A percentile compares a stretch with the other conserved stretches of the same genome.
Evolutionary conservation across 805 yeast species (phyloP).

Genomic region (Wickerhamomyces chaumierensis): DNA sequence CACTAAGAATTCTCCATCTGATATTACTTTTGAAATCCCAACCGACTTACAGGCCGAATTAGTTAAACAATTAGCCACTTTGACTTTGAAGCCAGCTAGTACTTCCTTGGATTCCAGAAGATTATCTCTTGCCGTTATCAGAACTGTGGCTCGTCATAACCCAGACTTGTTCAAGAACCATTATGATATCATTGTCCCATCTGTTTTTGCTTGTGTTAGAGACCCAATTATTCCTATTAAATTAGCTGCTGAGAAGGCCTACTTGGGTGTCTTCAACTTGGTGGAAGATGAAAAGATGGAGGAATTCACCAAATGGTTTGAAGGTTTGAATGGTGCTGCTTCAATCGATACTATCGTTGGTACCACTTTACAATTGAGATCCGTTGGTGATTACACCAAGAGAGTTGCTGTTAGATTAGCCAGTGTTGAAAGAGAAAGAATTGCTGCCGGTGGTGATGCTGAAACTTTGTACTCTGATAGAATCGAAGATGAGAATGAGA

Average conservation of each 20-base stretch:
- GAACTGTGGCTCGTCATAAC: slow-evolving; percentile 64
- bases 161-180: slow-evolving; percentile 41
- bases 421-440: slow-evolving; percentile 74
- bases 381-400: slow-evolving; percentile 78
- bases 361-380: slow-evolving; percentile 52
- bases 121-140: slow-evolving; percentile 58
- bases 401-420: slow-evolving; percentile 88
- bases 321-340: slow-evolving; percentile 21
- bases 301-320: slow-evolving; percentile 58
- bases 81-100: slow-evolving; percentile 41
- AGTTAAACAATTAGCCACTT: slow-evolving; percentile 37
- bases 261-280: slow-evolving; percentile 56
- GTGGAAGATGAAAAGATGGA: slow-evolving; percentile 51
- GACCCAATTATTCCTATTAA: slow-evolving; percentile 87
- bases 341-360: slow-evolving; percentile 29
- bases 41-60: slow-evolving; percentile 31
- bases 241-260: slow-evolving; percentile 89
- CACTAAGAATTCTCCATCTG: slow-evolving; percentile 23
- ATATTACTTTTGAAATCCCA: slow-evolving; percentile 18
- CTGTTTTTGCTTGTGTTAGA: slow-evolving; percentile 73
- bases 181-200: slow-evolving; percentile 49
- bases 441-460: slow-evolving; percentile 82
- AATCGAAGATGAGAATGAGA: slow-evolving; percentile 75
- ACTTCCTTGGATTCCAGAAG: slow-evolving; percentile 71
- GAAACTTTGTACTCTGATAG: slow-evolving; percentile 79